Conservation (phyloP, 306 rosid genomes). For the Vigna unguiculata region DNA sequence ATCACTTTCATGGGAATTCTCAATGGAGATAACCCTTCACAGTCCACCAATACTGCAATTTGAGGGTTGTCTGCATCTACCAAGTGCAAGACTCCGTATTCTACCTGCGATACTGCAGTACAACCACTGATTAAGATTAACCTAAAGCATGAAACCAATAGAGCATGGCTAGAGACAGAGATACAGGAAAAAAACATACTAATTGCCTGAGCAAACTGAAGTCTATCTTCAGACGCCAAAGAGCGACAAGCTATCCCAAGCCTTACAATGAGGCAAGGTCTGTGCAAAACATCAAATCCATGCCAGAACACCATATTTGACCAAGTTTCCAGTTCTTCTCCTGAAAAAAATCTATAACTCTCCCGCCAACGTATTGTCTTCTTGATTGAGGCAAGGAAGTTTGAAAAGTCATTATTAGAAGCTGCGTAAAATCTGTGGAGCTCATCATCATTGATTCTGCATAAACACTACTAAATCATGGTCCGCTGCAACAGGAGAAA, state of each 20-base stretch:
- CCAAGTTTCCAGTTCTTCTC: slow-evolving; percentile 81
- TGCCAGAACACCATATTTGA: slow-evolving; percentile 84
- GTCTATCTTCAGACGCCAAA: slow-evolving; percentile 70
- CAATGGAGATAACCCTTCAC: slow-evolving; percentile 92
- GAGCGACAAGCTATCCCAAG: slow-evolving; percentile 76
- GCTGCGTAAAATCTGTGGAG: slow-evolving; percentile 74
- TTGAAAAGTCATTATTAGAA: slow-evolving; percentile 68
- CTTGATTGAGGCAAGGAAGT: slow-evolving; percentile 76
- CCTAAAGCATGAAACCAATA: slow-evolving; percentile 29
- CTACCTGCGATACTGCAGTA: slow-evolving; percentile 92
- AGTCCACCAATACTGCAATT: slow-evolving; percentile 91
- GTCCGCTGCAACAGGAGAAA: slow-evolving; percentile 64
- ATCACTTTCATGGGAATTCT: slow-evolving; percentile 84
- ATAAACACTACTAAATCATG: slow-evolving; percentile 73
- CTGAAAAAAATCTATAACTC: slow-evolving; percentile 72
- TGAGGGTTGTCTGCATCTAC: slow-evolving; percentile 70
- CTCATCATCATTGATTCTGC: slow-evolving; percentile 88
- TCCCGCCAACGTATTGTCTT: slow-evolving; percentile 86
- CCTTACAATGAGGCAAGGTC: slow-evolving; percentile 85
- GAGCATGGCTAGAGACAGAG: too few species aligned
- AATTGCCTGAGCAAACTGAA: slow-evolving; percentile 82
- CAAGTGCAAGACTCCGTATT: slow-evolving; percentile 77
- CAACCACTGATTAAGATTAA: slow-evolving; percentile 49
- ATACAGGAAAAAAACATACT: slow-evolving; percentile 57
- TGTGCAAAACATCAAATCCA: slow-evolving; percentile 72